Base-by-base conservation (phyloP, 164 flowering plant genomes). In the Nelumbo lutea region DNA sequence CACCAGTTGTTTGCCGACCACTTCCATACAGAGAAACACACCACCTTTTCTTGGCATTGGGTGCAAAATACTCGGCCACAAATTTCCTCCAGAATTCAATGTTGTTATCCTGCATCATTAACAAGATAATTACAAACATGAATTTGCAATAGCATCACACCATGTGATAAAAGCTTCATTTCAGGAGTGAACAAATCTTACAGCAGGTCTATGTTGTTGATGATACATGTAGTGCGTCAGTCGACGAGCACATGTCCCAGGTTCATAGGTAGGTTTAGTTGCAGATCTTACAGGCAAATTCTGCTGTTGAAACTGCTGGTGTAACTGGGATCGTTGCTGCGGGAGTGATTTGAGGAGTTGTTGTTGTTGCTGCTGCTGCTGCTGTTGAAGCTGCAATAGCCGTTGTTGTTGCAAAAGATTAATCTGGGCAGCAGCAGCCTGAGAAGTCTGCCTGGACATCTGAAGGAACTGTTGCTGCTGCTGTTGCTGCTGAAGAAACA, bases 1-100 rank as follows among this genome's bases (percentile, higher is more conserved):
- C 99, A 62, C 99, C 99, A 68, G 90, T 90, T 63, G 98, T 86
- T 79, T 91, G 99, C 55, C 98, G 80, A 14, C 98, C 93, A 83
- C 81, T 93, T 79, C 96, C 99, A 79, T 96, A 96, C 83, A 86
- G 84, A 13, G 99, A 96, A 62, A 96, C 97, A 78, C 99, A 96
- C 99, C 99, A 96, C 72, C 90, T 90, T 82, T 96, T 96, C 80
- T 86, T 96, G 58, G 99, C 98, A 87, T 88, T 77, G 9, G 99
- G 98, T 68, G 96, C 96, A 80, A 90, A 96, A 78, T 81, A 93
- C 68, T 96, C 98, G 0, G 89, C 85, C 11, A 96, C 97, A 82
- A 93, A 93, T 81, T 96, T 93, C 68, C 99, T 83, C 99, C 99
- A 96, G 74, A 88, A 96, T 11, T 93, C 99, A 68, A 96, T 96